Percentiles rank a stretch among this genome's conserved stretches.
Evolutionary conservation across 2,329 filamentous ascomycete genomes (phyloP).

Genomic region (Lecanosticta acicola): DNA sequence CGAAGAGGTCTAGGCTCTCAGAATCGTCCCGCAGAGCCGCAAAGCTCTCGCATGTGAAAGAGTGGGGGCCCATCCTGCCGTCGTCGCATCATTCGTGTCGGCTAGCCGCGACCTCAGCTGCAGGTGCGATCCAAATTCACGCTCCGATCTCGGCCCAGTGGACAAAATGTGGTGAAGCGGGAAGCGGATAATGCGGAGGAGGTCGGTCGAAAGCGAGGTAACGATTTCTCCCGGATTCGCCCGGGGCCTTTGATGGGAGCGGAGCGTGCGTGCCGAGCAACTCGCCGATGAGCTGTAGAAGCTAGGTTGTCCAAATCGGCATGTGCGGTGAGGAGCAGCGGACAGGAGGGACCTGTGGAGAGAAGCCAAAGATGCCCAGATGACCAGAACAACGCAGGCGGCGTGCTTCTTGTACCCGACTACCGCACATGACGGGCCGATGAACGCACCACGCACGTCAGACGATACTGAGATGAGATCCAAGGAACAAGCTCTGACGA

Average conservation of each 20-base stretch:
- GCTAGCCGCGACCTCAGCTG: neutral
- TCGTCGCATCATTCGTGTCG: neutral
- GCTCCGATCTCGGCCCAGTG: constrained; percentile 3
- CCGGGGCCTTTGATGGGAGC: constrained; percentile 1
- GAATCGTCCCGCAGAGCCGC: neutral
- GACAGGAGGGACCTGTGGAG: neutral
- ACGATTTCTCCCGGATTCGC: constrained; percentile 1
- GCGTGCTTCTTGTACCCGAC: constrained; percentile 5
- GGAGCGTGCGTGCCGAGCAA: constrained; percentile 6
- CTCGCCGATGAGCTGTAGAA: constrained; percentile 1
- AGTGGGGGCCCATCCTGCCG: neutral
- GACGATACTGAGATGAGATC: too few species aligned
- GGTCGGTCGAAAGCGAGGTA: neutral
- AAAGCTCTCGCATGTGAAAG: constrained; percentile 5
- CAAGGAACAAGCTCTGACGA: too few species aligned
- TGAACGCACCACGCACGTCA: too few species aligned
- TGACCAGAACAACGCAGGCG: constrained; percentile 4
- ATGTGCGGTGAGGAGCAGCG: neutral
- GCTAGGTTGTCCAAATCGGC: neutral
- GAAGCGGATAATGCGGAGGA: neutral
- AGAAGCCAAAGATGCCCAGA: constrained; percentile 1
- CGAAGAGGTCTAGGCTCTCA: neutral
- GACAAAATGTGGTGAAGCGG: constrained; percentile 1
- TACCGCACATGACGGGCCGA: neutral
- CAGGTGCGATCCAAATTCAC: neutral